Evolutionary conservation across 306 rosid genomes (phyloP), one percentile per base, ranked within the genome.

Genomic region (Pyrus betulifolia): DNA sequence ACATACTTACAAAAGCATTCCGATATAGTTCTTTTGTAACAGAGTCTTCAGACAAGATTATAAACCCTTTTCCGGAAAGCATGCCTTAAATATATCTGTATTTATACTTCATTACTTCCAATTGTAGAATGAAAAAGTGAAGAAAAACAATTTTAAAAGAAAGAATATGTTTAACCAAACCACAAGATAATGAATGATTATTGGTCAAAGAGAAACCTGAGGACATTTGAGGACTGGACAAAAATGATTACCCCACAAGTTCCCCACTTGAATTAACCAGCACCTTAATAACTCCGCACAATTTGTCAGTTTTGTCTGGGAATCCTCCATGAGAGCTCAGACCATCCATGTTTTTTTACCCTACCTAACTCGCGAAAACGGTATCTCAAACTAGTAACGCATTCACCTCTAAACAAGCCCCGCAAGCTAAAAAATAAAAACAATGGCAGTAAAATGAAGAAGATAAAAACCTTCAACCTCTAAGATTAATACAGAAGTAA

Each of bases 101-200:
- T 59, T 45, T 70, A 35, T 59, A 69, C 64, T 69, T 25, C n/a
- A 40, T 40, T 40, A 40, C 58, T 17, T 14, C 3, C 21, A 18
- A 40, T 66, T 17, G 62, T 18, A 11, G 65, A 74, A 28, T 31
- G 25, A 57, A 58, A 21, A 71, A 33, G 44, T 46, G 72, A 69
- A 69, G 74, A 65, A 70, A 67, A 71, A 74, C 75, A 21, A 69
- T 79, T 76, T 44, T 51, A 57, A 58, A 58, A 71, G 38, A 59
- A 51, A 9, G 72, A 66, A 76, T 28, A 13, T 58, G 71, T 10
- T 33, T 30, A 49, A 59, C 8, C 55, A 15, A 67, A 14, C 51
- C 78, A 70, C 79, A 79, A 64, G 79, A 78, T 65, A 83, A 68
- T 77, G 81, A 82, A 84, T 81, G 76, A 85, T 87, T 51, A 55